Conservation (phyloP, 108 stramenopile species). For the Parmales sp. region DNA sequence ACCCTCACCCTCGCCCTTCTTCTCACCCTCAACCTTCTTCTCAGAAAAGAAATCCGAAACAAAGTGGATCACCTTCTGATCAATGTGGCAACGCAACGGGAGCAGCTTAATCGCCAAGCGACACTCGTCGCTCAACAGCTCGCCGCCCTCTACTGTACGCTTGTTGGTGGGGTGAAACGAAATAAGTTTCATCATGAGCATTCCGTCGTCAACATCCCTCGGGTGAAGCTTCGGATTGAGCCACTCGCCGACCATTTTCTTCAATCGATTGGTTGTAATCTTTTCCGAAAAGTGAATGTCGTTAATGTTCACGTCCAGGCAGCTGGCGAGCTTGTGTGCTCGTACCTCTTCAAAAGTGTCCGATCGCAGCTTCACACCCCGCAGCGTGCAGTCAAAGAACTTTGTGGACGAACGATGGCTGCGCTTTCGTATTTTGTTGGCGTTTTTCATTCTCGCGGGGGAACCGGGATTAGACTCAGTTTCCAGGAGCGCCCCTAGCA, state of each 20-base stretch:
- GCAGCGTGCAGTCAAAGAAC: constrained; percentile 50
- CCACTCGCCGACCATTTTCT: constrained; percentile 78
- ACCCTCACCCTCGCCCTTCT: background rate
- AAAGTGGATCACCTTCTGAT: constrained; percentile 62
- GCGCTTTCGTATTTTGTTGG: background rate
- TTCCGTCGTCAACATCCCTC: constrained; percentile 53
- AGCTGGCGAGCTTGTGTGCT: constrained; percentile 53
- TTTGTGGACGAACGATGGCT: constrained; percentile 31
- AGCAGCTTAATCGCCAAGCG: constrained; percentile 52
- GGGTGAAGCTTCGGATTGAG: constrained; percentile 65
- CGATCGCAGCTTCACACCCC: constrained; percentile 45
- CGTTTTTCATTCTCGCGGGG: background rate
- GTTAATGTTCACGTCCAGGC: constrained; percentile 41
- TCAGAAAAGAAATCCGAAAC: constrained; percentile 50
- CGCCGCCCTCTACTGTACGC: constrained; percentile 45
- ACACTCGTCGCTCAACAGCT: constrained; percentile 60
- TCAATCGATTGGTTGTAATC: constrained; percentile 42
- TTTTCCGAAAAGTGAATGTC: constrained; percentile 68
- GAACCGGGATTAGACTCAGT: background rate
- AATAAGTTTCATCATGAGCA: constrained; percentile 59
- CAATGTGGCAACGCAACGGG: constrained; percentile 60
- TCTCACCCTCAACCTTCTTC: background rate
- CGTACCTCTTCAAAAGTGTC: constrained; percentile 42
- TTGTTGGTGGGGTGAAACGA: constrained; percentile 52
- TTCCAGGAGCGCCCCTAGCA: background rate